These are phyloP conservation scores for Nepenthes gracilis DNA, from an alignment of 148 eudicot genomes.

Conservation along the genomic window DNA sequence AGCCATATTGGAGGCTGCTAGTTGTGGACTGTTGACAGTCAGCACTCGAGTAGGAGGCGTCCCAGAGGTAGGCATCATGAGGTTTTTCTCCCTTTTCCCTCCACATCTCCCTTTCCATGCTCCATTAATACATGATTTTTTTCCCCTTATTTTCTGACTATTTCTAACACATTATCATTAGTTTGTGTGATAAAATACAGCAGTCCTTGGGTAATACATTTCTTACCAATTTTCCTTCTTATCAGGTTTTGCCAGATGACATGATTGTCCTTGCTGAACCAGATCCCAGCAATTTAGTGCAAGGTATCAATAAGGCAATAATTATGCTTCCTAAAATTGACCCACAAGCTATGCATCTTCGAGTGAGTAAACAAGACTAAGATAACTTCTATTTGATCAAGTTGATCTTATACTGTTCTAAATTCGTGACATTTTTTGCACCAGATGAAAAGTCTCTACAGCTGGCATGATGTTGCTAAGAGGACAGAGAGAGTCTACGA, in stretches of 20 bases:
- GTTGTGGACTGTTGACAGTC: constrained; percentile 92
- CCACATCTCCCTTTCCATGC: neutral
- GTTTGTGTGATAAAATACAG: neutral
- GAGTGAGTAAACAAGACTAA: constrained; percentile 36
- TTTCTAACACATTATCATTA: neutral
- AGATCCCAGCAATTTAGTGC: constrained; percentile 77
- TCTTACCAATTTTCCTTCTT: constrained; percentile 4
- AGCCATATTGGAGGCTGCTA: constrained; percentile 98
- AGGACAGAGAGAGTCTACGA: constrained; percentile 89
- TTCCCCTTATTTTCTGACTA: constrained; percentile 1
- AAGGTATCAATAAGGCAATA: constrained; percentile 78
- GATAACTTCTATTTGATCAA: neutral
- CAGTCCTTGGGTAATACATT: neutral
- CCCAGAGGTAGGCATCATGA: constrained; percentile 57
- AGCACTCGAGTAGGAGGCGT: constrained; percentile 98
- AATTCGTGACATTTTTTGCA: constrained; percentile 3
- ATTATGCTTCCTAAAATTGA: constrained; percentile 69
- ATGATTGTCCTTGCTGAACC: constrained; percentile 95
- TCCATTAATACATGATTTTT: neutral
- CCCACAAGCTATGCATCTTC: constrained; percentile 86
- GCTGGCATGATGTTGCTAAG: constrained; percentile 97
- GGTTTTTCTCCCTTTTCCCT: constrained; percentile 3
- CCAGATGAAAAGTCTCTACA: constrained; percentile 83
- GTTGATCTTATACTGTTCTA: neutral
- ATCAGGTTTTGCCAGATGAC: constrained; percentile 93